Percentiles rank a stretch among this genome's conserved stretches.
These are phyloP conservation scores for Blastobotrys terrestris DNA, from an alignment of 805 yeast genomes.

Conservation along the genomic window DNA sequence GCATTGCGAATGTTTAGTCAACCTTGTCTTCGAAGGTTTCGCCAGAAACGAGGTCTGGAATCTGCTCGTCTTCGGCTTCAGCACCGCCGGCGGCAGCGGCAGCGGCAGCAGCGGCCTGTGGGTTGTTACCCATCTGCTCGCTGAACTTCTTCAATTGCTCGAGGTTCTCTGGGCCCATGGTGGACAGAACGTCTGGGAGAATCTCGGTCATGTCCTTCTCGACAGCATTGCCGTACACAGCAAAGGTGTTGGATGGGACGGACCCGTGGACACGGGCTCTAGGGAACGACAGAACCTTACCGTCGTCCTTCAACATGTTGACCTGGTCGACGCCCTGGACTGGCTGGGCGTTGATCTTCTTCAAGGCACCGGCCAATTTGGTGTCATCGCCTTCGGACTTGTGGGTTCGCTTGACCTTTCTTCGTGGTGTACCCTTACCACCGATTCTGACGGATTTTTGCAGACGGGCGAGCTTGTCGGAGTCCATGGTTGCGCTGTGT, in stretches of 20 bases:
- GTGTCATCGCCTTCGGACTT: constrained; percentile 68
- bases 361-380: constrained; percentile 82
- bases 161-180: constrained; percentile 93
- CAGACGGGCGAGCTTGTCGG: constrained; percentile 87
- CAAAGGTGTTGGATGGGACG: constrained; percentile 82
- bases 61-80: constrained; percentile 45
- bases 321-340: constrained; percentile 92
- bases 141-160: constrained; percentile 85
- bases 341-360: constrained; percentile 83
- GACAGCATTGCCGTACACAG: constrained; percentile 91
- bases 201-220: constrained; percentile 88
- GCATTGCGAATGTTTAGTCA: not conserved
- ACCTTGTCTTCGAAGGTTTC: constrained; percentile 62
- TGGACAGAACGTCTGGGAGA: constrained; percentile 90
- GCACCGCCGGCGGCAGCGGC: constrained; percentile 43
- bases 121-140: constrained; percentile 49
- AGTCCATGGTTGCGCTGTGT: constrained; percentile 43
- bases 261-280: constrained; percentile 96
- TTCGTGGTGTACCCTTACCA: constrained; percentile 68
- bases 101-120: constrained; percentile 39
- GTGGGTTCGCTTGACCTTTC: constrained; percentile 74
- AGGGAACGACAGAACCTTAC: constrained; percentile 91
- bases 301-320: constrained; percentile 95
- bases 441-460: constrained; percentile 79
- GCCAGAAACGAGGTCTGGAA: constrained; percentile 75